Evolutionary conservation across 2,329 filamentous ascomycete species (phyloP), one percentile per base, ranked within the genome.

Genomic region (Microdochium trichocladiopsis): DNA sequence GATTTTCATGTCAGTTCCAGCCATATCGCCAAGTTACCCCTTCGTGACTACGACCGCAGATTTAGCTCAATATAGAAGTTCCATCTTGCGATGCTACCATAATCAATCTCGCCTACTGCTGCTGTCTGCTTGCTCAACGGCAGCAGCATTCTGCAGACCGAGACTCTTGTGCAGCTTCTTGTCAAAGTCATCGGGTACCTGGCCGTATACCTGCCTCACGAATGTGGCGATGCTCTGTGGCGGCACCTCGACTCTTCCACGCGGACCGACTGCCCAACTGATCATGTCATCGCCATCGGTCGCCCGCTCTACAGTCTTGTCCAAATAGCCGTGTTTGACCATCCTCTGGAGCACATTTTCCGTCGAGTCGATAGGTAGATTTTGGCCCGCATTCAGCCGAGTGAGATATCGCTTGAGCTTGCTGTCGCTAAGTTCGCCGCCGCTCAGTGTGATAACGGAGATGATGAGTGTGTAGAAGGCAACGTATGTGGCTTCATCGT

Each of bases 181-280:
- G 56, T 85, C 78, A 50, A 86, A 63, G 57, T 84, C 79, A 2
- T 77, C 72, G 2, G 71, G 71, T 47, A 73, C 52, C 16, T 54
- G 71, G 1, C 76, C 80, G 64, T 83, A 87, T 1, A 86, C 74
- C 51, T 77, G 68, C 63, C 82, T 70, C 3, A 91, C 82, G 56
- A 96, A 69, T 1, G 83, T 84, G 18, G 84, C 82, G 12, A 94
- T 87, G 1, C 88, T 89, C 49, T 83, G 78, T n/a, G 84, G 76
- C 0, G 88, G 89, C 33, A 97, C 81, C 68, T 97, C 94, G 8
- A 92, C 77, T 69, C 88, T 94, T 5, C 88, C 93, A 22, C 94
- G 80, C 5, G 90, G 87, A 0, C 94, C 94, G 14, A 96, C 81
- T 52, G 88, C 81, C 79, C 90, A 99, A 48, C 89, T 91, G 8